Evolutionary conservation across 176 grass and related monocot species (phyloP).

Genomic region (Aegilops bicornis): DNA sequence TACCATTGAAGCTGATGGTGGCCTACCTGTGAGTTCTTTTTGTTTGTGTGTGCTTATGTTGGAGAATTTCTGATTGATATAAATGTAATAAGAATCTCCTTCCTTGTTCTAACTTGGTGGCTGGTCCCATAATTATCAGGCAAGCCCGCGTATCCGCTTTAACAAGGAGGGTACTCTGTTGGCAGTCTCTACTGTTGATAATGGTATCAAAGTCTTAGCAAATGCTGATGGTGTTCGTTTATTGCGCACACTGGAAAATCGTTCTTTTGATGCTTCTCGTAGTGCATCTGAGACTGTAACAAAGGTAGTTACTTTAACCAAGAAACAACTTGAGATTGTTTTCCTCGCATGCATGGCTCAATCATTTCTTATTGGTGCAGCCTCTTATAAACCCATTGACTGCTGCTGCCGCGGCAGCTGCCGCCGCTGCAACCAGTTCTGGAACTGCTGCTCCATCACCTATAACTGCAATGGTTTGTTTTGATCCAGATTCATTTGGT

Average conservation of each 20-base stretch:
- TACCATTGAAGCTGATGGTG: slow-evolving; percentile 93
- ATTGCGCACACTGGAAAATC: slow-evolving; percentile 78
- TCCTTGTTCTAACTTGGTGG: slow-evolving; percentile 26
- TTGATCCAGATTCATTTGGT: slow-evolving; percentile 17
- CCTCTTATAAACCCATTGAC: slow-evolving; percentile 83
- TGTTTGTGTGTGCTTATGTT: slow-evolving; percentile 14
- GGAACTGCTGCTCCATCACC: slow-evolving; percentile 56
- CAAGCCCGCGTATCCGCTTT: slow-evolving; percentile 88
- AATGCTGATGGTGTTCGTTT: slow-evolving; percentile 87
- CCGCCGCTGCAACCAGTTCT: slow-evolving; percentile 68
- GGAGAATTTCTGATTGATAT: background rate
- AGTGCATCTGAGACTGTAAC: slow-evolving; percentile 68
- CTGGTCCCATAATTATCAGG: slow-evolving; percentile 37
- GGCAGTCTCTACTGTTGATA: slow-evolving; percentile 88
- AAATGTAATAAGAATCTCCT: background rate
- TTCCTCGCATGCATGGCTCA: background rate
- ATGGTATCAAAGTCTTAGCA: slow-evolving; percentile 95
- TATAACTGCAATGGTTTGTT: slow-evolving; percentile 72
- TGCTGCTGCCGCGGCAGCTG: slow-evolving; percentile 51
- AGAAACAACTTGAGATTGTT: slow-evolving; percentile 3
- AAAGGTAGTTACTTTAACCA: slow-evolving; percentile 59
- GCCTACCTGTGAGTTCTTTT: slow-evolving; percentile 63
- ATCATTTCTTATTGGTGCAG: slow-evolving; percentile 46
- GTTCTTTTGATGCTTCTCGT: slow-evolving; percentile 88
- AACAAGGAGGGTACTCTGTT: slow-evolving; percentile 93